Percentiles rank a stretch among this genome's conserved stretches.
phyloP scores from a whole-genome alignment of 1,284 basidiomycete genomes.

The Fomitopsis palustris region DNA sequence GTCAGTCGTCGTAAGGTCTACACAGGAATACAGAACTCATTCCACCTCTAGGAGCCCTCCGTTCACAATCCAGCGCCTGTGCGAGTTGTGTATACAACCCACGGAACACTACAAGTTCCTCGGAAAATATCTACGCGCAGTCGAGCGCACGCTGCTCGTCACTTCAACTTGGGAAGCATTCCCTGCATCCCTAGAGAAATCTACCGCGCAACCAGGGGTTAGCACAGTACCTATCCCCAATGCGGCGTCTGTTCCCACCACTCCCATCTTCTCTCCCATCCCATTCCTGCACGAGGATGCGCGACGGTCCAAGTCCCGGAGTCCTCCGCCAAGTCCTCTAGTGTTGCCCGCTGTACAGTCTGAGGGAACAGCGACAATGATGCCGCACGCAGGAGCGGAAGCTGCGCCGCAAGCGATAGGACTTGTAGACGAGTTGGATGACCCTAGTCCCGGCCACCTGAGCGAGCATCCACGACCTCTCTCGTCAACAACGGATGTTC shows the following conservation, averaged over 20 bases:
- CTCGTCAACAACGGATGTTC: slow-evolving; percentile 56
- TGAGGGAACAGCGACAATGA: slow-evolving; percentile 14
- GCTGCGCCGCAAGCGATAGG: slow-evolving; percentile 55
- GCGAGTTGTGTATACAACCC: slow-evolving; percentile 79
- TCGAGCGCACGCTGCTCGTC: slow-evolving; percentile 84
- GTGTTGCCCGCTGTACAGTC: slow-evolving; percentile 39
- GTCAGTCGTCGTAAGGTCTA: slow-evolving; percentile 36
- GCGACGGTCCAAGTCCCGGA: slow-evolving; percentile 68
- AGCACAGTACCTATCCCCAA: slow-evolving; percentile 33
- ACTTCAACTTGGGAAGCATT: slow-evolving; percentile 78
- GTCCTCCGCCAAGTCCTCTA: slow-evolving; percentile 72
- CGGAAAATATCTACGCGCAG: slow-evolving; percentile 89
- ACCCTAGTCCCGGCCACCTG: slow-evolving; percentile 76
- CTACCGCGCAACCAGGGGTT: slow-evolving; percentile 31
- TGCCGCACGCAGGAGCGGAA: slow-evolving; percentile 21
- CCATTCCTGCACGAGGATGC: slow-evolving; percentile 79
- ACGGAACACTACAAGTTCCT: slow-evolving; percentile 70
- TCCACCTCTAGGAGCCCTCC: slow-evolving; percentile 56
- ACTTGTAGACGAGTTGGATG: slow-evolving; percentile 78
- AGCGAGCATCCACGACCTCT: slow-evolving; percentile 74
- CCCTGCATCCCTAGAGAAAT: slow-evolving; percentile 46
- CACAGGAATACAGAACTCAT: slow-evolving; percentile 8
- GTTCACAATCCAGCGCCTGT: slow-evolving; percentile 91
- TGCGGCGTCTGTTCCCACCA: slow-evolving; percentile 54
- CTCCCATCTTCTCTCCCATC: slow-evolving; percentile 81